Conservation (phyloP, 306 rosid genomes). For the Cucurbita moschata region DNA sequence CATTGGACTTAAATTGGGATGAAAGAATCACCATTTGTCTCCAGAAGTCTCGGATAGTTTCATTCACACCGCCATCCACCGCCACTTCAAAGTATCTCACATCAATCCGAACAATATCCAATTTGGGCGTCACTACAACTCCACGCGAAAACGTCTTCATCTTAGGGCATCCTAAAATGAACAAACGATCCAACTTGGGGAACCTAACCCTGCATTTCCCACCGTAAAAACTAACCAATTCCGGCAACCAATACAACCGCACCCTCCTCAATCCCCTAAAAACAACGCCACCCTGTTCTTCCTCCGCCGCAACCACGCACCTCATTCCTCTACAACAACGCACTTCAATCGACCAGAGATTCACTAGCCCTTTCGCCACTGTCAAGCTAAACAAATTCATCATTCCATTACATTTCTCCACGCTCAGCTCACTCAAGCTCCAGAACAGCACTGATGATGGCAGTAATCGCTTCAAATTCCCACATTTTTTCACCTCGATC, state of each 20-base stretch:
- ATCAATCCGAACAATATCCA: too few species aligned
- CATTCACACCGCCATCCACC: too few species aligned
- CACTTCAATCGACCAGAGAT: not conserved
- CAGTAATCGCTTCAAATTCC: not conserved
- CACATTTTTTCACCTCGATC: not conserved
- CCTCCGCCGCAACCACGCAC: not conserved
- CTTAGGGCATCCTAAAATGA: too few species aligned
- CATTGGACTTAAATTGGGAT: too few species aligned
- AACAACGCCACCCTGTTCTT: not conserved
- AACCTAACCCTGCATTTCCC: not conserved
- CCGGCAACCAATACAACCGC: not conserved
- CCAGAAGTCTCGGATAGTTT: too few species aligned
- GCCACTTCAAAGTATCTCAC: too few species aligned
- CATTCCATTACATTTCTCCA: not conserved
- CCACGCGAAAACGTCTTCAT: too few species aligned
- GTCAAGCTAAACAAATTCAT: not conserved
- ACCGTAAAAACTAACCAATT: not conserved
- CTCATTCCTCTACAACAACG: not conserved
- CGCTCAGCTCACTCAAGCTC: not conserved
- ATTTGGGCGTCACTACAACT: too few species aligned
- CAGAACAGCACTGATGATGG: not conserved
- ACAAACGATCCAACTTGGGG: too few species aligned
- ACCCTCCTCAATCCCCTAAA: not conserved
- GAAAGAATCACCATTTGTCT: too few species aligned
- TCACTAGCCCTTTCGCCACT: not conserved